A percentile compares a stretch with the other conserved stretches of the same genome.
phyloP scores from a whole-genome alignment of 306 rosid species.

The Cucumis cinereus region DNA sequence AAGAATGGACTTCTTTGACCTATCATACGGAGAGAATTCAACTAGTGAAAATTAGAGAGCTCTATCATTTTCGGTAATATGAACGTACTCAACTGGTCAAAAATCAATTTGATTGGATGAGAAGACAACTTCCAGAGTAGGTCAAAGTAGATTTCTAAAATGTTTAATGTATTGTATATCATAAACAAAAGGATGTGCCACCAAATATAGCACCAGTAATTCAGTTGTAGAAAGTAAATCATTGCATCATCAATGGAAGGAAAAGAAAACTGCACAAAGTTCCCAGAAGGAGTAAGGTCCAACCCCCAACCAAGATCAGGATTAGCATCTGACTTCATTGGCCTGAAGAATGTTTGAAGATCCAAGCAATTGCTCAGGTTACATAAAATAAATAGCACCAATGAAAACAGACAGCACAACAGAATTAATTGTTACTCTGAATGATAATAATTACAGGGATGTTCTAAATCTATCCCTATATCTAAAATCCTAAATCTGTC shows the following conservation, averaged over 20 bases:
- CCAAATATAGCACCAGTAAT: not conserved
- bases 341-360: constrained; percentile 28
- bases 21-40: not conserved
- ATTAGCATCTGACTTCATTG: constrained; percentile 23
- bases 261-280: not conserved
- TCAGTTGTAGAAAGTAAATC: not conserved
- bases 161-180: not conserved
- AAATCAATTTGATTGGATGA: not conserved
- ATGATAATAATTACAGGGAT: constrained; percentile 49
- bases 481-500: constrained; percentile 49
- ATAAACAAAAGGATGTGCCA: not conserved
- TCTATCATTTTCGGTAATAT: too few relatives aligned
- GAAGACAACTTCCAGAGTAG: not conserved
- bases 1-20: not conserved
- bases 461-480: constrained; percentile 38
- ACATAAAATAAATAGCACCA: constrained; percentile 50
- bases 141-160: not conserved
- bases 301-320: constrained; percentile 14
- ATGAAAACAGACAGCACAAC: constrained; percentile 40
- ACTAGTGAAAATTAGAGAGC: not conserved
- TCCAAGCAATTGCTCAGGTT: constrained; percentile 65
- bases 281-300: constrained; percentile 2
- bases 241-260: not conserved
- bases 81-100: not conserved
- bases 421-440: constrained; percentile 46